A percentile compares a stretch with the other conserved stretches of the same genome.
Conservation (phyloP, 495 filamentous ascomycete genomes). For the Aspergillus wentii region DNA sequence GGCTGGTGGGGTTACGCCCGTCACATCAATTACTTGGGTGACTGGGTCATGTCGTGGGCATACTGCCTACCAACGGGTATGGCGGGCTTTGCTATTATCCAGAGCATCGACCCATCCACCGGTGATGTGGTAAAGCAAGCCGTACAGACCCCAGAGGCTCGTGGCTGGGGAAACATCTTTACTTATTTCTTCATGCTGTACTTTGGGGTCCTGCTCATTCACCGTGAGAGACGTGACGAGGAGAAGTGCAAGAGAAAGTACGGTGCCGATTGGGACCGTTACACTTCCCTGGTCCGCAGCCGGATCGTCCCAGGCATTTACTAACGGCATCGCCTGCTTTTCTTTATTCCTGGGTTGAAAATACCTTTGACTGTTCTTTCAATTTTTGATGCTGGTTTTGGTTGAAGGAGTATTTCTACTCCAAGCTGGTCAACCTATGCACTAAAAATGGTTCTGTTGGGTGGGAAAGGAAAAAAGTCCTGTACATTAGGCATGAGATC, state of each 20-base stretch:
- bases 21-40: conserved; percentile 97
- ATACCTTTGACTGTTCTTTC: too few species aligned
- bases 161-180: conserved; percentile 77
- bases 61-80: conserved; percentile 88
- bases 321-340: conserved; percentile 40
- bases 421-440: not conserved
- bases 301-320: conserved; percentile 92
- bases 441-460: too few species aligned
- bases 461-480: too few species aligned
- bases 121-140: conserved; percentile 54
- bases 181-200: conserved; percentile 96
- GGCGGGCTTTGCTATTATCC: conserved; percentile 64
- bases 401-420: too few species aligned
- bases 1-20: conserved; percentile 94
- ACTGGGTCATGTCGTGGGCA: conserved; percentile 92
- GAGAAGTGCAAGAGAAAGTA: conserved; percentile 92
- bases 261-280: conserved; percentile 88
- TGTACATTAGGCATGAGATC: too few species aligned
- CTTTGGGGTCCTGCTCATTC: conserved; percentile 83
- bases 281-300: conserved; percentile 75
- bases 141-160: conserved; percentile 61
- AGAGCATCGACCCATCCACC: conserved; percentile 39
- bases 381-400: too few species aligned
- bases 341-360: too few species aligned
- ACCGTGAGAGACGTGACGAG: conserved; percentile 88